Conservation (phyloP, 169 alveolate species). For the Babesia caballi region DNA sequence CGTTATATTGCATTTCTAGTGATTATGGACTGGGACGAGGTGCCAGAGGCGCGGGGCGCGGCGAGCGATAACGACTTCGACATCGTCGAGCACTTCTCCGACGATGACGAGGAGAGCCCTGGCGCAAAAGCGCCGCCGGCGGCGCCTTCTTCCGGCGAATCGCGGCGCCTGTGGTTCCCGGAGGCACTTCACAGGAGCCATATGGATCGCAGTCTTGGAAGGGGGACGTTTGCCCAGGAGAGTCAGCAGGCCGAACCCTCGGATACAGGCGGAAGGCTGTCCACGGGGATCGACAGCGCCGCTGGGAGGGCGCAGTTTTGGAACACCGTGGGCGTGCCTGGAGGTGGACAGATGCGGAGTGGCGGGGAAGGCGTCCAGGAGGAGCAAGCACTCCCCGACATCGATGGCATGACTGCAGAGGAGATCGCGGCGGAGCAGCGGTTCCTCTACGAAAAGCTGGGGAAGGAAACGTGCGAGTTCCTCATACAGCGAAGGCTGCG, state of each 20-base stretch:
- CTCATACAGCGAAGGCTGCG: constrained; percentile 31
- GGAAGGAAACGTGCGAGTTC: constrained; percentile 49
- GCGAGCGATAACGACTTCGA: constrained; percentile 54
- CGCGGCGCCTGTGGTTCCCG: constrained; percentile 35
- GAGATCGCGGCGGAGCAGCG: constrained; percentile 40
- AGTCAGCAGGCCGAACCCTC: neutral
- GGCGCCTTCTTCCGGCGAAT: neutral
- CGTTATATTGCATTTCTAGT: no score
- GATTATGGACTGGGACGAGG: constrained; percentile 5
- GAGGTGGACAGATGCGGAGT: no score
- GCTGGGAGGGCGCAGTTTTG: neutral
- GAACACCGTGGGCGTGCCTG: no score
- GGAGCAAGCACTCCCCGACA: neutral
- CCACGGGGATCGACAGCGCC: no score
- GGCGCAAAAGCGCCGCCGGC: neutral
- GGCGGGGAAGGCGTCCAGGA: neutral
- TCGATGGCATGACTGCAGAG: constrained; percentile 18
- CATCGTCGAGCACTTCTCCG: constrained; percentile 58
- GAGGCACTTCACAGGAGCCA: constrained; percentile 38
- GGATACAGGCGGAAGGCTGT: no score
- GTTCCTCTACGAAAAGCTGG: constrained; percentile 32
- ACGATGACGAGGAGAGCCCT: constrained; percentile 23
- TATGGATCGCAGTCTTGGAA: constrained; percentile 12
- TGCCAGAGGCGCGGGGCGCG: neutral
- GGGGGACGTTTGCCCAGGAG: constrained; percentile 7